phyloP scores from a whole-genome alignment of 331 rosid species.

The Pyrus hybrid region DNA sequence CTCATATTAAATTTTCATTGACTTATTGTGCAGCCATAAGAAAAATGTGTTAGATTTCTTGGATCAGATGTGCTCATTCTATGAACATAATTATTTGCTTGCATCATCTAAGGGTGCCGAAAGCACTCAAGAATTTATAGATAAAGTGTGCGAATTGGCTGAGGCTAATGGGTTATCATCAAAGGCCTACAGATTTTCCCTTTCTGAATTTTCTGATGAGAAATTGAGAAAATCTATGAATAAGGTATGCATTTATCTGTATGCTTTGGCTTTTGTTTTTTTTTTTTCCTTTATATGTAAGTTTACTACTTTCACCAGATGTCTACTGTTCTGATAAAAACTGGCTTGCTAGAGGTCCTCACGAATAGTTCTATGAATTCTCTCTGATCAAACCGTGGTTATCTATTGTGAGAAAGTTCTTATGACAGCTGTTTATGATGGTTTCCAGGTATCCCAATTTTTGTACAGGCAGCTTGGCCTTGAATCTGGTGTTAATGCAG shows the following conservation, averaged over 20 bases:
- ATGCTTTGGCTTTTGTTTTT: neutral
- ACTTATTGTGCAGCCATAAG: conserved; percentile 64
- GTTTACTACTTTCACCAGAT: neutral
- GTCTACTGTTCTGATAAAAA: neutral
- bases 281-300: neutral
- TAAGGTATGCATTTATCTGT: conserved; percentile 45
- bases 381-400: neutral
- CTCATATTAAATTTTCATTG: neutral
- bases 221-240: conserved; percentile 43
- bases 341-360: neutral
- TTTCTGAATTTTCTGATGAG: conserved; percentile 43
- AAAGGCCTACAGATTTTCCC: conserved; percentile 42
- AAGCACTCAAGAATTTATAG: conserved; percentile 42
- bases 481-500: conserved; percentile 61
- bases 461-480: conserved; percentile 54
- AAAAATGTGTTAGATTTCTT: conserved; percentile 53
- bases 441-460: conserved; percentile 56
- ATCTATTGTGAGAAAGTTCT: neutral
- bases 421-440: neutral
- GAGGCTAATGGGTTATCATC: conserved; percentile 70
- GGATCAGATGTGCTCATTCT: conserved; percentile 61
- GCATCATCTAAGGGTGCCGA: conserved; percentile 36
- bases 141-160: conserved; percentile 69
- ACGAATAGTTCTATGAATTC: conserved; percentile 4
- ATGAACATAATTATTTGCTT: conserved; percentile 49